Evolutionary conservation across 257 asterid genomes (phyloP).

Genomic region (Nicotiana attenuata): DNA sequence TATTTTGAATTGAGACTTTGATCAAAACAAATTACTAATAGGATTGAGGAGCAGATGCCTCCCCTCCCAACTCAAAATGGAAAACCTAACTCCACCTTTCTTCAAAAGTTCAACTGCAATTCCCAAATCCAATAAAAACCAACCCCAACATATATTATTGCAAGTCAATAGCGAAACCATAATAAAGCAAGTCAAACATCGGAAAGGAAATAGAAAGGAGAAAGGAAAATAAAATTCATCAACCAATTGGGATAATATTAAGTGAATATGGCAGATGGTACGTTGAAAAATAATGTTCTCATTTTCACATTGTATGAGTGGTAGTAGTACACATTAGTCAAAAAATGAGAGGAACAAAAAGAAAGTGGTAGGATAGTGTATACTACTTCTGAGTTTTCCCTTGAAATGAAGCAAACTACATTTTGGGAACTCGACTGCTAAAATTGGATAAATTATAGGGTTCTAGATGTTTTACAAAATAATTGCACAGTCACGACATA

Average conservation of each 20-base stretch:
- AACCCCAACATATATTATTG: not conserved
- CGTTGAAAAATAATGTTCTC: not conserved
- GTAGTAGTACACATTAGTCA: not conserved
- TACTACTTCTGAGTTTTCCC: not conserved
- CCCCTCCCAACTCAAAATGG: not conserved
- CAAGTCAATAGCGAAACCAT: not conserved
- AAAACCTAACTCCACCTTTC: slow-evolving; percentile 5
- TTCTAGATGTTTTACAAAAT: not conserved
- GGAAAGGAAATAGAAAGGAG: not conserved
- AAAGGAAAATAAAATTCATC: not conserved
- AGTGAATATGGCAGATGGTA: not conserved
- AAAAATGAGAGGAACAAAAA: not conserved
- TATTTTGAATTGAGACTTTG: not conserved
- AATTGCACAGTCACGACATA: not conserved
- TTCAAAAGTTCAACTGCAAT: slow-evolving; percentile 5
- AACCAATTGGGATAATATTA: not conserved
- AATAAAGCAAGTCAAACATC: not conserved
- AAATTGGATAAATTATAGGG: not conserved
- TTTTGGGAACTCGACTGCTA: not conserved
- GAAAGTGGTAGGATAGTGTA: not conserved
- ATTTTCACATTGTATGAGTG: not conserved
- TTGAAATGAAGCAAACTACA: not conserved
- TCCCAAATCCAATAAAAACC: not conserved
- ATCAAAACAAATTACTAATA: not conserved
- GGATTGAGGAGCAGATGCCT: not conserved